Conservation (phyloP, 495 filamentous ascomycete species). For the Penicillium daleae region DNA sequence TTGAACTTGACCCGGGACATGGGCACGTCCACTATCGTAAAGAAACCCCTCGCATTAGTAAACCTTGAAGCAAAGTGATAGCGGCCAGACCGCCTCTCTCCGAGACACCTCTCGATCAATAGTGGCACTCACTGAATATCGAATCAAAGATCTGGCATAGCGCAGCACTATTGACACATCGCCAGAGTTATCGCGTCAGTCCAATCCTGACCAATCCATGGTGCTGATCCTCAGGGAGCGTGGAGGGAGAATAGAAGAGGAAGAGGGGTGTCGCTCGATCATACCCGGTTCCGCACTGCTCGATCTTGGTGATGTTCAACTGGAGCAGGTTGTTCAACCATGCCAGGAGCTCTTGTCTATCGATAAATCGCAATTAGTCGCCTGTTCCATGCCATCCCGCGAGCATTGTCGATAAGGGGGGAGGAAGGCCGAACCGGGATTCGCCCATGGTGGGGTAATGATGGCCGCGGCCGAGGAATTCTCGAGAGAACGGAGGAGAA, state of each 20-base stretch:
- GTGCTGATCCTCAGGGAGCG: background rate
- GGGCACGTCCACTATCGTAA: conserved; percentile 75
- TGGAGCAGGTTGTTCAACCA: conserved; percentile 98
- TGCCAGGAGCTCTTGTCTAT: conserved; percentile 91
- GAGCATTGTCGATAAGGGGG: conserved; percentile 23
- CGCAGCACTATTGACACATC: conserved; percentile 71
- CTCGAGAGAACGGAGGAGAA: conserved; percentile 6
- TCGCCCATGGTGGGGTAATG: conserved; percentile 57
- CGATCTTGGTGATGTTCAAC: conserved; percentile 96
- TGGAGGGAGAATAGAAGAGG: background rate
- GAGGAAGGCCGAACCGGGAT: conserved; percentile 50
- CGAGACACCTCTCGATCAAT: background rate
- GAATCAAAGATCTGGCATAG: conserved; percentile 96
- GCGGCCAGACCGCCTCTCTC: conserved; percentile 6
- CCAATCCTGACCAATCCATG: background rate
- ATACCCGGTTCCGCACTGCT: conserved; percentile 99
- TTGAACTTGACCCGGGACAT: conserved; percentile 99
- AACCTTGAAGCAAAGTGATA: conserved; percentile 1
- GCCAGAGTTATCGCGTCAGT: conserved; percentile 26
- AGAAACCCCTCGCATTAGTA: conserved; percentile 26
- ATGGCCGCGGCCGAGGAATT: conserved; percentile 18
- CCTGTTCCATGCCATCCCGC: conserved; percentile 2
- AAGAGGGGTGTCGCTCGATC: conserved; percentile 40
- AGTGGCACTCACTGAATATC: conserved; percentile 72
- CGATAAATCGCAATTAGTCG: conserved; percentile 12